Percentiles rank a stretch among this genome's conserved stretches.
Conservation (phyloP, 345 rosid species). For the Streptanthus diversifolius region DNA sequence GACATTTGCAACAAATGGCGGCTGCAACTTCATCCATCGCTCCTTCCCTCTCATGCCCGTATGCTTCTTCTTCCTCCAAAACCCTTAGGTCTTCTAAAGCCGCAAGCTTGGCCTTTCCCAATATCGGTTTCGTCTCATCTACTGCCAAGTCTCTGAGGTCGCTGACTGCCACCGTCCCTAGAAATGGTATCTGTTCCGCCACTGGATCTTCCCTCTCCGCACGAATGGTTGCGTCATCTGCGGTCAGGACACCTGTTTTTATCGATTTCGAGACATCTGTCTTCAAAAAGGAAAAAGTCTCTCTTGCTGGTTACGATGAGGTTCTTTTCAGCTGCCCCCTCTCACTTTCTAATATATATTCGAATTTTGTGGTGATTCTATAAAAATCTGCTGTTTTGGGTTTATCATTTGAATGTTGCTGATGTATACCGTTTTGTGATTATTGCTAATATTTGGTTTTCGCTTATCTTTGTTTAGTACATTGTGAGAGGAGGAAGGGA, state of each 20-base stretch:
- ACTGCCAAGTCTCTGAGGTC: conserved; percentile 39
- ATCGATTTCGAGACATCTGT: conserved; percentile 73
- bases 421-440: neutral
- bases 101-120: conserved; percentile 20
- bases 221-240: conserved; percentile 47
- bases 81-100: conserved; percentile 25
- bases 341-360: neutral
- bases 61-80: conserved; percentile 27
- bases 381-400: neutral
- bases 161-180: conserved; percentile 27
- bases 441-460: neutral
- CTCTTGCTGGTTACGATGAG: conserved; percentile 81
- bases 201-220: conserved; percentile 46
- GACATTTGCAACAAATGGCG: conserved; percentile 31
- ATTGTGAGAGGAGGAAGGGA: conserved; percentile 98
- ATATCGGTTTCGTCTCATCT: conserved; percentile 43
- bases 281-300: conserved; percentile 74
- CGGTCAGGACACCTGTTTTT: conserved; percentile 31
- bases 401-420: neutral
- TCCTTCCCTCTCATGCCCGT: conserved; percentile 33
- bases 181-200: conserved; percentile 32
- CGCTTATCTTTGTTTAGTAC: conserved; percentile 41
- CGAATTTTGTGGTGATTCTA: neutral
- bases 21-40: conserved; percentile 48
- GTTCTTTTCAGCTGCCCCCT: conserved; percentile 14